Percentiles rank a stretch among this genome's conserved stretches.
These are phyloP conservation scores for Asterophora lycoperdoides DNA, from an alignment of 768 basidiomycete genomes.

Conservation along the genomic window DNA sequence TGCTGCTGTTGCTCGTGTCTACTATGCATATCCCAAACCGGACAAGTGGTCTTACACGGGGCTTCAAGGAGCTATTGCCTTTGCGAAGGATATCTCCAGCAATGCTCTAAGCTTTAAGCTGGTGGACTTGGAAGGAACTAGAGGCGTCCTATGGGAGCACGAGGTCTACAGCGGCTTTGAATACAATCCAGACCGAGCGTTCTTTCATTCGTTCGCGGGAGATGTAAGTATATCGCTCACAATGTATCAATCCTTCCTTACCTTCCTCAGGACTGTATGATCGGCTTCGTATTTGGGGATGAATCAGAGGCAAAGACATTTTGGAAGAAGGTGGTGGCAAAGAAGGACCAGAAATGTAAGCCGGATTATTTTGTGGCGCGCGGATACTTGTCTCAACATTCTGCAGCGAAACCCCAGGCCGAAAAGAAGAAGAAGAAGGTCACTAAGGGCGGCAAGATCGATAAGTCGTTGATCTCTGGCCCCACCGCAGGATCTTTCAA, in stretches of 20 bases:
- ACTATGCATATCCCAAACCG: constrained; percentile 80
- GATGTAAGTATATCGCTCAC: constrained; percentile 61
- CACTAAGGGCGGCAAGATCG: constrained; percentile 71
- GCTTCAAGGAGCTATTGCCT: constrained; percentile 78
- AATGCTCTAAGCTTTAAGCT: constrained; percentile 65
- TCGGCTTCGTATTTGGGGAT: constrained; percentile 87
- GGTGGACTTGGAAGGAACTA: constrained; percentile 79
- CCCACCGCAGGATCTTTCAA: constrained; percentile 77
- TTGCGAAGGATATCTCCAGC: constrained; percentile 57
- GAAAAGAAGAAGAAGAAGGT: constrained; percentile 58
- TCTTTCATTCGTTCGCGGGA: constrained; percentile 89
- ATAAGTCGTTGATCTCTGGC: constrained; percentile 89
- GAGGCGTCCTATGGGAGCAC: constrained; percentile 91
- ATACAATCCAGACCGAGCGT: constrained; percentile 78
- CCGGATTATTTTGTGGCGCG: neutral
- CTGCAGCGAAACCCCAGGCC: constrained; percentile 43
- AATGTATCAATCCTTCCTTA: neutral
- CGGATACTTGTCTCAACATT: constrained; percentile 6
- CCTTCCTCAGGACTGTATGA: constrained; percentile 69
- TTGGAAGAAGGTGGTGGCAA: constrained; percentile 74
- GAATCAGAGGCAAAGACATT: constrained; percentile 82
- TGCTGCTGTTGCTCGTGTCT: constrained; percentile 84
- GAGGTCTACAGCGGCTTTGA: constrained; percentile 82
- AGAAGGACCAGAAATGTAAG: constrained; percentile 60
- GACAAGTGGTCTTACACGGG: constrained; percentile 84